Percentiles rank a stretch among this genome's conserved stretches.
Evolutionary conservation across 2,329 filamentous ascomycete species (phyloP).

Genomic region (Trichoderma sp.): DNA sequence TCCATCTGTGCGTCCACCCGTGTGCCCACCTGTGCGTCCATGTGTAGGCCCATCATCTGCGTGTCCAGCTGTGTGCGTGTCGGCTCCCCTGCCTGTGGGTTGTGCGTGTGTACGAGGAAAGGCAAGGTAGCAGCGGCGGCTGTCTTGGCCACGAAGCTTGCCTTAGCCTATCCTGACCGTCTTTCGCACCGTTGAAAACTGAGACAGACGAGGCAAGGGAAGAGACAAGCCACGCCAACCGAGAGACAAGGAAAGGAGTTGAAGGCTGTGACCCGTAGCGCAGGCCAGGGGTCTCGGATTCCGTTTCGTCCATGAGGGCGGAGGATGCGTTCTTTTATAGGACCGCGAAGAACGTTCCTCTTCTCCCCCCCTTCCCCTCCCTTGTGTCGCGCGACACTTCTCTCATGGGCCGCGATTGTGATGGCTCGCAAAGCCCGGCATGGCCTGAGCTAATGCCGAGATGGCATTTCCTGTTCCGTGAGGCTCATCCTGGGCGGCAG

Average conservation of each 20-base stretch:
- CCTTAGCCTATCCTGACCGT: constrained; percentile 1
- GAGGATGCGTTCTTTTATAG: constrained; percentile 24
- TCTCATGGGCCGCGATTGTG: constrained; percentile 20
- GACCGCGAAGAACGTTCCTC: neutral
- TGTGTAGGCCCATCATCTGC: constrained; percentile 3
- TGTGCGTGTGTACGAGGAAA: constrained; percentile 8
- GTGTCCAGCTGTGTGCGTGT: constrained; percentile 4
- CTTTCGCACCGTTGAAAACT: neutral
- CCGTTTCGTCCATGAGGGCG: neutral
- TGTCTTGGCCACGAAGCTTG: constrained; percentile 2
- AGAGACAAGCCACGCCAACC: too few species aligned
- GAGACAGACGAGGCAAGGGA: neutral
- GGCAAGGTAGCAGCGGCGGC: neutral
- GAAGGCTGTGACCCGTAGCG: neutral
- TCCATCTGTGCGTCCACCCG: neutral
- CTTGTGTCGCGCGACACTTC: neutral
- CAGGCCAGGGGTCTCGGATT: neutral
- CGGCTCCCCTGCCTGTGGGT: constrained; percentile 13
- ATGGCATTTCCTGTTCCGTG: constrained; percentile 19
- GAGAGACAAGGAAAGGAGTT: neutral
- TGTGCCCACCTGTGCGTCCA: neutral
- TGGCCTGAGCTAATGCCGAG: constrained; percentile 4
- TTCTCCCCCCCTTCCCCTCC: neutral
- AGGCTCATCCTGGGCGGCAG: constrained; percentile 7
- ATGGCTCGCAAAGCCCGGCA: constrained; percentile 21